A percentile compares a stretch with the other conserved stretches of the same genome.
Conservation (phyloP, 1,284 basidiomycete species). For the Schizophyllum amplum region DNA sequence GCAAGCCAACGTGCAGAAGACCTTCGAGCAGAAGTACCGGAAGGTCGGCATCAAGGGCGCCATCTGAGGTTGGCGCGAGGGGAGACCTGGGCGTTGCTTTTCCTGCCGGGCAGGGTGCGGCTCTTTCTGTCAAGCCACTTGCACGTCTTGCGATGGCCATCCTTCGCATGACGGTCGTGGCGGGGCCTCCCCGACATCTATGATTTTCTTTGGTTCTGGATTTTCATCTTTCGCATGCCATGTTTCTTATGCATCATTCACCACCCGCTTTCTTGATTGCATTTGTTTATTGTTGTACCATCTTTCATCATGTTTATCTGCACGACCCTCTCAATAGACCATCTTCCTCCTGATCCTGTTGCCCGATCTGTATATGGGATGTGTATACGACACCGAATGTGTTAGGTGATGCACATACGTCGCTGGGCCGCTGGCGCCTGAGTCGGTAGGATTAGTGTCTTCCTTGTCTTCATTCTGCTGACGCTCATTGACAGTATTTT, state of each 20-base stretch:
- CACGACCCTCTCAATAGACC: neutral
- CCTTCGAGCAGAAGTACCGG: constrained; percentile 69
- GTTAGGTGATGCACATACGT: too few relatives aligned
- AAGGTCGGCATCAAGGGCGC: constrained; percentile 70
- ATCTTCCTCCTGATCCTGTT: neutral
- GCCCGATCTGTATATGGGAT: neutral
- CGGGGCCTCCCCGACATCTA: neutral
- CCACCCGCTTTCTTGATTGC: neutral
- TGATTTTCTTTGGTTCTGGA: neutral
- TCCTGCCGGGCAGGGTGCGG: too few relatives aligned
- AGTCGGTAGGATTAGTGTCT: too few relatives aligned
- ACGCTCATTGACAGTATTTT: too few relatives aligned
- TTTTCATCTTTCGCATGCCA: neutral
- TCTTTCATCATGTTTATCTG: neutral
- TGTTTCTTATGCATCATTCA: neutral
- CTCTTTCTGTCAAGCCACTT: neutral
- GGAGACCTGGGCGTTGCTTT: too few relatives aligned
- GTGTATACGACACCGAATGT: neutral
- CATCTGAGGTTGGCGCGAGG: constrained; percentile 27
- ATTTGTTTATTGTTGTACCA: neutral
- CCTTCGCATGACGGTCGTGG: neutral
- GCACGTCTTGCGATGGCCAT: neutral
- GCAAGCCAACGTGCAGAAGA: constrained; percentile 41
- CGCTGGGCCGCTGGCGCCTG: too few relatives aligned
- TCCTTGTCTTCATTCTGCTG: too few relatives aligned